Conservation (phyloP, 305 asterid genomes). For the Fraxinus paxiana region DNA sequence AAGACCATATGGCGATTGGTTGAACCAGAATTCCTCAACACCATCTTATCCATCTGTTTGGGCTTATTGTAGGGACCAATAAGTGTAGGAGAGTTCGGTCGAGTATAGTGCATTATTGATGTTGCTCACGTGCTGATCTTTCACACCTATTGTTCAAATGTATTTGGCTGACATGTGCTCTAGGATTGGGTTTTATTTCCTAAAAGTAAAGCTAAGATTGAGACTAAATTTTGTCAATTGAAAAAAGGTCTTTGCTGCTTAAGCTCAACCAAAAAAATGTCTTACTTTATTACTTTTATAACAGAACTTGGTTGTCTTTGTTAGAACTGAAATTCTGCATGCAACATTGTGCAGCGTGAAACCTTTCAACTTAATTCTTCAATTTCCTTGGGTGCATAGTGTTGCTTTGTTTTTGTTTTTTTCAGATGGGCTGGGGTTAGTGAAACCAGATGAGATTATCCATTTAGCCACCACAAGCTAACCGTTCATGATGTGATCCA, state of each 20-base stretch:
- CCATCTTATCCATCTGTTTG: not conserved
- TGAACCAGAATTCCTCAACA: conserved; percentile 7
- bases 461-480: conserved; percentile 94
- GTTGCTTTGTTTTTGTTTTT: conserved; percentile 10
- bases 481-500: conserved; percentile 41
- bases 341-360: conserved; percentile 3
- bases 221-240: not conserved
- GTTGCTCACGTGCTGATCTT: not conserved
- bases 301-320: too few species aligned
- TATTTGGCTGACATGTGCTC: not conserved
- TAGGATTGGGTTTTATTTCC: not conserved
- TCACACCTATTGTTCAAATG: not conserved
- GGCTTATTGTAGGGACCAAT: not conserved
- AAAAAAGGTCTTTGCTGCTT: not conserved
- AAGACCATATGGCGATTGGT: not conserved
- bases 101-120: not conserved
- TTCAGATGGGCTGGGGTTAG: conserved; percentile 86
- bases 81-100: not conserved
- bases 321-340: not conserved
- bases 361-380: not conserved
- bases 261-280: conserved; percentile 9
- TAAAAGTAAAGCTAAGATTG: not conserved
- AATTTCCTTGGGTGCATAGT: conserved; percentile 17
- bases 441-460: conserved; percentile 88
- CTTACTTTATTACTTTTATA: not conserved